Percentiles rank a stretch among this genome's conserved stretches.
Conservation (phyloP, 441 rosid genomes). For the Eutrema salsugineum region DNA sequence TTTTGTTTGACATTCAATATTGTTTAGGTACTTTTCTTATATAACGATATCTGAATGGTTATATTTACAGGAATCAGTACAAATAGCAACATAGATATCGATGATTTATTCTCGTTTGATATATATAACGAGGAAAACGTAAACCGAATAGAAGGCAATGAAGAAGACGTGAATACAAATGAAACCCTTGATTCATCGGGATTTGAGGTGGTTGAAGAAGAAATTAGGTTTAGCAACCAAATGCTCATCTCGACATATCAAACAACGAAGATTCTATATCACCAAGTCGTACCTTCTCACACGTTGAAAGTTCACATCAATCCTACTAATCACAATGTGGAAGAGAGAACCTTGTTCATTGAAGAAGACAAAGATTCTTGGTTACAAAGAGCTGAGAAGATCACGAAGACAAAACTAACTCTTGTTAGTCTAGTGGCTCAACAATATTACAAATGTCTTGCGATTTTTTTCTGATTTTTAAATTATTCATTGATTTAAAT, state of each 20-base stretch:
- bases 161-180: constrained; percentile 28
- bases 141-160: constrained; percentile 25
- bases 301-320: constrained; percentile 68
- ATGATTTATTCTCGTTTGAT: constrained; percentile 58
- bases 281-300: constrained; percentile 78
- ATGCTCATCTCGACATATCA: constrained; percentile 76
- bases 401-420: constrained; percentile 26
- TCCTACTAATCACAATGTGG: constrained; percentile 25
- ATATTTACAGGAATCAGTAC: constrained; percentile 15
- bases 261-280: constrained; percentile 73
- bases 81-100: constrained; percentile 35
- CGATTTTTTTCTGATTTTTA: constrained; percentile 16
- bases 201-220: constrained; percentile 71
- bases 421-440: constrained; percentile 20
- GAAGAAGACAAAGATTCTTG: constrained; percentile 32
- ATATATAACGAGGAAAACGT: constrained; percentile 40
- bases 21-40: constrained; percentile 26
- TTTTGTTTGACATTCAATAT: constrained; percentile 22
- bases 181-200: constrained; percentile 46
- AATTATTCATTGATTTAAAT: constrained; percentile 1
- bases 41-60: not conserved
- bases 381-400: constrained; percentile 29
- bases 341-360: constrained; percentile 27
- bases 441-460: constrained; percentile 24
- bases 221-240: constrained; percentile 60